Evolutionary conservation across 768 basidiomycete genomes (phyloP).

Genomic region (Rhizopogon roseolus): DNA sequence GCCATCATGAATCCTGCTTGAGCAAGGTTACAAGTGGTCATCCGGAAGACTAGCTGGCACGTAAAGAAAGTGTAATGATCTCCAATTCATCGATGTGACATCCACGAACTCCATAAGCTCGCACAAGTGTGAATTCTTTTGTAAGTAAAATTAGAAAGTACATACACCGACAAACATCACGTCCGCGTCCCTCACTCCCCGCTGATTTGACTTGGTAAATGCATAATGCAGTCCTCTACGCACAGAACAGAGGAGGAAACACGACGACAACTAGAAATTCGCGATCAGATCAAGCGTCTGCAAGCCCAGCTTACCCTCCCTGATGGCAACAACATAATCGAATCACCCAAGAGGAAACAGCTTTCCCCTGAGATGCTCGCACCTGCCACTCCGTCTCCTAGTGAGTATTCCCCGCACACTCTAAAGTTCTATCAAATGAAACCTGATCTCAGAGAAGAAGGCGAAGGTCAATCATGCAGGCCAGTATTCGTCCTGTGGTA

Average conservation of each 20-base stretch:
- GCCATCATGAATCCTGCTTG: constrained; percentile 76
- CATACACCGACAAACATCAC: too few relatives aligned
- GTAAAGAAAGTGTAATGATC: constrained; percentile 72
- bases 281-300: constrained; percentile 49
- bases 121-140: too few relatives aligned
- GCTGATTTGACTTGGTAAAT: too few relatives aligned
- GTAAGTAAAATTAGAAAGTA: too few relatives aligned
- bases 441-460: constrained; percentile 30
- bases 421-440: neutral
- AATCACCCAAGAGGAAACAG: constrained; percentile 46
- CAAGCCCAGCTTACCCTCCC: constrained; percentile 49
- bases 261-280: constrained; percentile 43
- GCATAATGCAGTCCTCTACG: constrained; percentile 52
- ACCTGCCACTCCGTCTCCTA: constrained; percentile 60
- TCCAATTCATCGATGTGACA: constrained; percentile 75
- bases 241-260: constrained; percentile 34
- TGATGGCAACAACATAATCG: constrained; percentile 14
- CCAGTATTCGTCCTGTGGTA: constrained; percentile 10
- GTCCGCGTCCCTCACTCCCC: too few relatives aligned
- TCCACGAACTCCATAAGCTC: too few relatives aligned
- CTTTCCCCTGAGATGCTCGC: constrained; percentile 32
- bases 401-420: constrained; percentile 33
- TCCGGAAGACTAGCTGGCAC: constrained; percentile 79
- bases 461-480: constrained; percentile 36
- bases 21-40: constrained; percentile 73